phyloP scores from a whole-genome alignment of 495 filamentous ascomycete genomes.

The Cercophora samala region DNA sequence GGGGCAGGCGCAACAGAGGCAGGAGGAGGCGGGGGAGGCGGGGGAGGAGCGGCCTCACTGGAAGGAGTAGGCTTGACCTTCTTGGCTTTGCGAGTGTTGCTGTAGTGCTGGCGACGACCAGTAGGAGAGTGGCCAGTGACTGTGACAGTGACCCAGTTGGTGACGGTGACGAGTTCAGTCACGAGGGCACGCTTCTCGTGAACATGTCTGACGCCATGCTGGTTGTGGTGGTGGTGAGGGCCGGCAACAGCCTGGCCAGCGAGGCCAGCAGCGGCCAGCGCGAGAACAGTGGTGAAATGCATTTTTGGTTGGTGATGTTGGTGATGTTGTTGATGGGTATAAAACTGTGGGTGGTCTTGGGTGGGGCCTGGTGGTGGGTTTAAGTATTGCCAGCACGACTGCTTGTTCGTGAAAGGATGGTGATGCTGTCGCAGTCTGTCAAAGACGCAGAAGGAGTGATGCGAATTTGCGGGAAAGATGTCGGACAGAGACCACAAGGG shows the following conservation, averaged over 20 bases:
- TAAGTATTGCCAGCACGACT: conserved; percentile 27
- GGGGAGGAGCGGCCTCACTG: conserved; percentile 9
- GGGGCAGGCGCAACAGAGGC: conserved; percentile 2
- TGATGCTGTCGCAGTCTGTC: conserved; percentile 36
- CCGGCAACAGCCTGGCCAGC: conserved; percentile 28
- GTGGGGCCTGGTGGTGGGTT: conserved; percentile 3
- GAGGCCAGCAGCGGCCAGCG: conserved; percentile 30
- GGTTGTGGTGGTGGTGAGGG: conserved; percentile 23
- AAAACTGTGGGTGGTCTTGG: conserved; percentile 9
- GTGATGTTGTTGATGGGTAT: conserved; percentile 7
- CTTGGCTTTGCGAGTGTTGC: conserved; percentile 18
- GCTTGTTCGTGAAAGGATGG: conserved; percentile 30
- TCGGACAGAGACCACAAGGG: conserved; percentile 19
- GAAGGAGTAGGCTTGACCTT: conserved; percentile 8
- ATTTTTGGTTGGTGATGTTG: conserved; percentile 19
- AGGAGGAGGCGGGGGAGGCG: conserved; percentile 10
- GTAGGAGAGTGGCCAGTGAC: conserved; percentile 19
- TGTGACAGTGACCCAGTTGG: conserved; percentile 36
- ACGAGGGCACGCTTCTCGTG: conserved; percentile 32
- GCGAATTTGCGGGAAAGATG: conserved; percentile 25
- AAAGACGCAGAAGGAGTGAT: conserved; percentile 41
- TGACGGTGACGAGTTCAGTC: conserved; percentile 33
- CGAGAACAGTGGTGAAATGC: conserved; percentile 30
- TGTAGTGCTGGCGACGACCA: conserved; percentile 19
- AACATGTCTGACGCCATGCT: conserved; percentile 25